A percentile compares a stretch with the other conserved stretches of the same genome.
Evolutionary conservation across 768 basidiomycete species (phyloP).

Genomic region (Peribolospora kevripleyi): DNA sequence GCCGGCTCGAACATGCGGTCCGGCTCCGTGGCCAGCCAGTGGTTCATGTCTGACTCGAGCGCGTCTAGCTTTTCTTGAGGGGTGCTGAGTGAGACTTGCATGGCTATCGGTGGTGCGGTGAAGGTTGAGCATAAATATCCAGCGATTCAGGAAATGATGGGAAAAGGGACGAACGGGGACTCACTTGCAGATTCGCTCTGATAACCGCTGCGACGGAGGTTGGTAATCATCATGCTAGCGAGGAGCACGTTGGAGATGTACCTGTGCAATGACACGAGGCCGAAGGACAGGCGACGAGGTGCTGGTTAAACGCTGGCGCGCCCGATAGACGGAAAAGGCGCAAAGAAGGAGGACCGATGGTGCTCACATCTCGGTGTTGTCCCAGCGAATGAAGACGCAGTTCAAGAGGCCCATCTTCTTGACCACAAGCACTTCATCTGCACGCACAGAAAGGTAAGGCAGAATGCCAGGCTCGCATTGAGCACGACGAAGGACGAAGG

Average conservation of each 20-base stretch:
- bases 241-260: constrained; percentile 7
- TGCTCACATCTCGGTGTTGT: constrained; percentile 38
- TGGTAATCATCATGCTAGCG: not conserved
- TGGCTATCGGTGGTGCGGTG: constrained; percentile 12
- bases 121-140: too few relatives aligned
- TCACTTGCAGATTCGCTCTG: constrained; percentile 41
- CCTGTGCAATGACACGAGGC: not conserved
- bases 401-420: constrained; percentile 62
- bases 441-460: too few relatives aligned
- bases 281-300: constrained; percentile 18
- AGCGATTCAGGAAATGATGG: too few relatives aligned
- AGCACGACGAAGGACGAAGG: not conserved
- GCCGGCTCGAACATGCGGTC: constrained; percentile 33
- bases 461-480: too few relatives aligned
- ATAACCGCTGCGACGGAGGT: not conserved
- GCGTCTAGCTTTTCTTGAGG: constrained; percentile 45
- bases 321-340: constrained; percentile 17
- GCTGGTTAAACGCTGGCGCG: not conserved
- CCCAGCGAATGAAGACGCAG: constrained; percentile 43
- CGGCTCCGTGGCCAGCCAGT: constrained; percentile 54
- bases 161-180: constrained; percentile 15
- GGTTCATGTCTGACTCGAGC: constrained; percentile 40
- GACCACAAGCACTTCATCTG: constrained; percentile 45
- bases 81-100: constrained; percentile 55
- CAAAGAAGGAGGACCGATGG: constrained; percentile 42